Percentiles rank a stretch among this genome's conserved stretches.
These are phyloP conservation scores for Terfezia claveryi DNA, from an alignment of 495 filamentous ascomycete species.

Conservation along the genomic window DNA sequence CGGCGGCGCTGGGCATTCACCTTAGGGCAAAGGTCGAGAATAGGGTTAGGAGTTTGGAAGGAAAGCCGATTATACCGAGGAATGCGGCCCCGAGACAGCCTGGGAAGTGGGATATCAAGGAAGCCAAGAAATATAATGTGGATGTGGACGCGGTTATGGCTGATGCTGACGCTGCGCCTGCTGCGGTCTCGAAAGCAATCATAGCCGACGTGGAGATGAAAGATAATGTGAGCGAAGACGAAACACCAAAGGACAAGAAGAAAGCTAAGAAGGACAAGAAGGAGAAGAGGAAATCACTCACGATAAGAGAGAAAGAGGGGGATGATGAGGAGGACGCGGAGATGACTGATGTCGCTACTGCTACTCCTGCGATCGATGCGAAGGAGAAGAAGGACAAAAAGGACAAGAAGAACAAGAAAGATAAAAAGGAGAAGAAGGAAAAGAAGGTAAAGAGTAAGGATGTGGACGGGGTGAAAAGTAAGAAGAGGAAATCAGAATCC, in stretches of 20 bases:
- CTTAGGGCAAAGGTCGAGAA: conserved; percentile 63
- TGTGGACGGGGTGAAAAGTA: neutral
- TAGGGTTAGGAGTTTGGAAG: conserved; percentile 64
- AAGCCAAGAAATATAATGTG: conserved; percentile 84
- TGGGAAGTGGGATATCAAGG: conserved; percentile 76
- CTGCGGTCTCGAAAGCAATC: conserved; percentile 27
- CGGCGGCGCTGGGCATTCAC: conserved; percentile 48
- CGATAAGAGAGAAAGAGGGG: neutral
- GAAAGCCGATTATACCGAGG: conserved; percentile 61
- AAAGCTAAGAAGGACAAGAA: conserved; percentile 21
- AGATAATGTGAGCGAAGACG: conserved; percentile 23
- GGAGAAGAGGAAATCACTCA: neutral
- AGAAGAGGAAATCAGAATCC: neutral
- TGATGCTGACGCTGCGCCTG: conserved; percentile 38
- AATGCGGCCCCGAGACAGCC: conserved; percentile 29
- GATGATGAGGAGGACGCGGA: conserved; percentile 3
- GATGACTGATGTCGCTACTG: neutral
- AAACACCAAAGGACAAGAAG: conserved; percentile 25
- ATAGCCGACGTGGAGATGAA: conserved; percentile 34
- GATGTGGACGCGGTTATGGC: conserved; percentile 71
- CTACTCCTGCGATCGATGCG: neutral
- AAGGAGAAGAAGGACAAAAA: conserved; percentile 1
- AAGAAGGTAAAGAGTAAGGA: neutral
- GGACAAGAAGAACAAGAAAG: neutral
- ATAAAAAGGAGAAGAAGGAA: neutral